phyloP scores from a whole-genome alignment of 2,329 filamentous ascomycete species.

The Cladosporium colombiae region DNA sequence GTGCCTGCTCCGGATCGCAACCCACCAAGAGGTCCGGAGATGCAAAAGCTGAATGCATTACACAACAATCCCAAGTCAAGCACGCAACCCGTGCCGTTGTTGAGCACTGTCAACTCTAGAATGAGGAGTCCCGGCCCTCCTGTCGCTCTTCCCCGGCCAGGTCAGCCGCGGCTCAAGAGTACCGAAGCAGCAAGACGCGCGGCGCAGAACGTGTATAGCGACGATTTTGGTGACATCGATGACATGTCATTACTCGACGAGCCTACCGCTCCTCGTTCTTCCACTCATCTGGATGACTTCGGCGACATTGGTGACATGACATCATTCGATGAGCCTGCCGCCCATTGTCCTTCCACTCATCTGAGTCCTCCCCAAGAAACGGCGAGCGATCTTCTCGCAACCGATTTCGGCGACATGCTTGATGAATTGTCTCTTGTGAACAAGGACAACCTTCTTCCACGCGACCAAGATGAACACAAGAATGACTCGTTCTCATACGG shows the following conservation, averaged over 20 bases:
- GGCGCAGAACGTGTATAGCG: slow-evolving; percentile 15
- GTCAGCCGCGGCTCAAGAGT: slow-evolving; percentile 18
- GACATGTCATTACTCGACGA: slow-evolving; percentile 21
- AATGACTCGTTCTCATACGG: not conserved
- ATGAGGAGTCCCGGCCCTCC: not conserved
- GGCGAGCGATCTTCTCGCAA: slow-evolving; percentile 2
- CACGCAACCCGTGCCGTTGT: slow-evolving; percentile 25
- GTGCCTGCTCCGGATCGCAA: slow-evolving; percentile 6
- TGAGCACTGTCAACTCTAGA: slow-evolving; percentile 10
- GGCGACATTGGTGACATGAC: slow-evolving; percentile 22
- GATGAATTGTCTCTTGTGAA: slow-evolving; percentile 9
- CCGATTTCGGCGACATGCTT: slow-evolving; percentile 27
- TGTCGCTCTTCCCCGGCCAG: not conserved
- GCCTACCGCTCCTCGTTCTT: not conserved
- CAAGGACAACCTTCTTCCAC: not conserved
- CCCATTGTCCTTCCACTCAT: not conserved
- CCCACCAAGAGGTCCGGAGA: slow-evolving; percentile 17
- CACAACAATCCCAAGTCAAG: slow-evolving; percentile 30
- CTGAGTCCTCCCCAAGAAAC: not conserved
- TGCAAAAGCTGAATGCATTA: slow-evolving; percentile 26
- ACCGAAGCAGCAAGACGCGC: slow-evolving; percentile 8
- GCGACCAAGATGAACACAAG: not conserved
- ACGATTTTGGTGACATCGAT: slow-evolving; percentile 29
- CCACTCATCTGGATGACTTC: slow-evolving; percentile 26
- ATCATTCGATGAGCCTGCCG: not conserved